Percentiles rank a stretch among this genome's conserved stretches.
These are phyloP conservation scores for Torrubiellomyces zombiae DNA, from an alignment of 2,329 filamentous ascomycete species.

Conservation along the genomic window DNA sequence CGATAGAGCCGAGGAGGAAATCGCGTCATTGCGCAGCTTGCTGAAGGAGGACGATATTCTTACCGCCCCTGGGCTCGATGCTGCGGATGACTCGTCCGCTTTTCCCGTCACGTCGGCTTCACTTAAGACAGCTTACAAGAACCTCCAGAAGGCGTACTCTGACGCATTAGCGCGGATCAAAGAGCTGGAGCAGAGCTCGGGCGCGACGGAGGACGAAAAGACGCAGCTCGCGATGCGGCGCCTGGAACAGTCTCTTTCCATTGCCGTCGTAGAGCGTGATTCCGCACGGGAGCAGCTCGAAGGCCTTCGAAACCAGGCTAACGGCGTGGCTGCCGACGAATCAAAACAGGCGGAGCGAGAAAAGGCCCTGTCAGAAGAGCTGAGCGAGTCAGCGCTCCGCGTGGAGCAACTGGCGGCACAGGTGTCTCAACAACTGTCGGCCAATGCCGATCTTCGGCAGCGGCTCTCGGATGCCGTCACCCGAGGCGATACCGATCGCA, in stretches of 20 bases:
- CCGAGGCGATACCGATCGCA: constrained; percentile 72
- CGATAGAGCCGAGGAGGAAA: constrained; percentile 88
- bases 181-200: constrained; percentile 37
- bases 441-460: constrained; percentile 57
- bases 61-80: constrained; percentile 42
- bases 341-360: constrained; percentile 41
- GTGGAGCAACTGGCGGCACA: constrained; percentile 67
- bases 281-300: constrained; percentile 50
- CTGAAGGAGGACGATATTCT: constrained; percentile 71
- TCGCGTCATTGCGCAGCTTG: constrained; percentile 60
- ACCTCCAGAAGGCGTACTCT: constrained; percentile 55
- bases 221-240: constrained; percentile 45
- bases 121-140: constrained; percentile 55
- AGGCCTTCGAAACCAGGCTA: constrained; percentile 44
- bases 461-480: constrained; percentile 66
- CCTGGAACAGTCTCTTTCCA: constrained; percentile 50
- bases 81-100: constrained; percentile 9
- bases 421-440: constrained; percentile 64
- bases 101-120: constrained; percentile 49
- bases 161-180: constrained; percentile 51
- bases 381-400: constrained; percentile 56
- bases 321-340: constrained; percentile 38
- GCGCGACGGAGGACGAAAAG: constrained; percentile 31
- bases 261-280: constrained; percentile 56
- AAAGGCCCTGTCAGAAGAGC: constrained; percentile 47